Evolutionary conservation across 108 stramenopile genomes (phyloP), one percentile per base, ranked within the genome.

Genomic region (Pseudonitzschia multiseries): DNA sequence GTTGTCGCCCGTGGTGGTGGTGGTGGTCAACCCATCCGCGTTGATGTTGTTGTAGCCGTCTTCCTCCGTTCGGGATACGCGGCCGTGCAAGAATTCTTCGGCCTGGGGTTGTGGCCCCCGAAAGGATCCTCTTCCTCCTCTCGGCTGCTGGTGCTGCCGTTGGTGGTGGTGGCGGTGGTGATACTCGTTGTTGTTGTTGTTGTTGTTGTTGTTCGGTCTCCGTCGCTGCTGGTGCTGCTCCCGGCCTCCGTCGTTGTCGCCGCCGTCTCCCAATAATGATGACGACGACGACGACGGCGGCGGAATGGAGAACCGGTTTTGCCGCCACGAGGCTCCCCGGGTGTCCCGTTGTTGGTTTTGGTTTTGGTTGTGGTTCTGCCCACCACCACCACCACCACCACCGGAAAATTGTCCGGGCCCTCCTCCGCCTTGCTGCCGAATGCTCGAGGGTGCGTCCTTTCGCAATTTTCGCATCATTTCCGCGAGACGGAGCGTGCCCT

Each of bases 81-180:
- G 65, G 21, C 65, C 75, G 28, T 76, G 44, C 33, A 76, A 52
- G 31, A 76, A 76, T 51, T 76, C 75, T 71, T 71, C 52, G 33
- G 33, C 31, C 29, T 33, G 54, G 31, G 51, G 54, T 41, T 13
- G n/a, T n/a, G n/a, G n/a, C n/a, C n/a, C n/a, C n/a, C n/a, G n/a
- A n/a, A n/a, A n/a, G n/a, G n/a, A 56, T 31, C 14, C n/a, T 48
- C 4, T 5, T 28, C 20, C 50, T 33, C 17, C 9, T 18, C 24
- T 2, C 18, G 18, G 15, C 32, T 21, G 33, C 29, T 13, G n/a
- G 12, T 31, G 18, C n/a, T n/a, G n/a, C n/a, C n/a, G n/a, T n/a
- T n/a, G n/a, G n/a, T n/a, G n/a, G n/a, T n/a, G n/a, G n/a, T n/a
- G n/a, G n/a, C n/a, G n/a, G n/a, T n/a, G n/a, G n/a, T n/a, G n/a